A percentile compares a stretch with the other conserved stretches of the same genome.
phyloP scores from a whole-genome alignment of 352 stramenopile genomes.

The Sclerospora graminicola region DNA sequence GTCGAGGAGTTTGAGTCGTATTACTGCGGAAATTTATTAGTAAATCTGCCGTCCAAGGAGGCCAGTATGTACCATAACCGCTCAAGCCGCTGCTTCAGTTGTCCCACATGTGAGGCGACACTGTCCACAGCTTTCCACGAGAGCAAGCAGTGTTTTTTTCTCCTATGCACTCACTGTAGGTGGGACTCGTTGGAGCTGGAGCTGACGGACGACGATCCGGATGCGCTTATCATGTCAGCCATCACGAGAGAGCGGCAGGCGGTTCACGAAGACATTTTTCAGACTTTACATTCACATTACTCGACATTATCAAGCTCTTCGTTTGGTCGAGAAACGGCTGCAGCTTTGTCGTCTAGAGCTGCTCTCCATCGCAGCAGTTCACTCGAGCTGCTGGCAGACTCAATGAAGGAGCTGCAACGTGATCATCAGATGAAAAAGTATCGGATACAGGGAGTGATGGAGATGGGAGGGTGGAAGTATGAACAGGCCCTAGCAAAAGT shows the following conservation, averaged over 20 bases:
- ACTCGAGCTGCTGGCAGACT: constrained; percentile 42
- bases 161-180: constrained; percentile 74
- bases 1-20: constrained; percentile 85
- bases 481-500: constrained; percentile 44
- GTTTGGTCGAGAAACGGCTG: background rate
- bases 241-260: constrained; percentile 67
- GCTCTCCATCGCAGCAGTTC: constrained; percentile 16
- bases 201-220: constrained; percentile 67
- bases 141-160: constrained; percentile 49
- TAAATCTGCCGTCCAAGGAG: constrained; percentile 84
- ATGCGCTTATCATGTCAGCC: constrained; percentile 72
- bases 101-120: constrained; percentile 44
- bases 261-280: constrained; percentile 63
- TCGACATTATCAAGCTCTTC: constrained; percentile 12
- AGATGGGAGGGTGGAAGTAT: constrained; percentile 72
- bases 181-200: constrained; percentile 72
- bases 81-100: constrained; percentile 77
- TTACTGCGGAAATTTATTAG: constrained; percentile 76
- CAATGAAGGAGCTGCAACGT: constrained; percentile 72
- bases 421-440: constrained; percentile 84
- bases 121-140: constrained; percentile 70
- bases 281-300: constrained; percentile 55
- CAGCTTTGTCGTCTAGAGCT: constrained; percentile 1
- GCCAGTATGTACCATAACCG: constrained; percentile 82
- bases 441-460: constrained; percentile 38